Percentiles rank a stretch among this genome's conserved stretches.
Evolutionary conservation across 1,139 yeast species (phyloP).

Genomic region (Pichia cactophila): DNA sequence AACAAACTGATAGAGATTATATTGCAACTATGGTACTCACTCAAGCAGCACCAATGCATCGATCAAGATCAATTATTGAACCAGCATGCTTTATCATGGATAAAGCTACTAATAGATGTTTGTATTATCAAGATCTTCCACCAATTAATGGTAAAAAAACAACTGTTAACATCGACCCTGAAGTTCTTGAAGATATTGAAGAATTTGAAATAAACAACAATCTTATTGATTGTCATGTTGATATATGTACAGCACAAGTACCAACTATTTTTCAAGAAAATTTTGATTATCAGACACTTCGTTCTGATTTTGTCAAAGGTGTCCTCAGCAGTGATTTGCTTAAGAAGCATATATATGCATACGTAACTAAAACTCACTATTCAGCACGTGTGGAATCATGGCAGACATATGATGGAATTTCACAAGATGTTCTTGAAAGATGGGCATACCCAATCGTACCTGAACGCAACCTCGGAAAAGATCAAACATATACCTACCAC

Average conservation of each 20-base stretch:
- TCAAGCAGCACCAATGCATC: constrained; percentile 78
- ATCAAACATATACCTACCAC: constrained; percentile 70
- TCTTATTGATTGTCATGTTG: constrained; percentile 91
- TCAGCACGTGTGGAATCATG: constrained; percentile 93
- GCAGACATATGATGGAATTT: constrained; percentile 85
- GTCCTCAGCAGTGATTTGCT: constrained; percentile 84
- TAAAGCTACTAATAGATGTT: constrained; percentile 62
- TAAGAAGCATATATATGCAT: constrained; percentile 86
- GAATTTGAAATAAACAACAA: constrained; percentile 81
- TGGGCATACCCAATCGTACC: constrained; percentile 92
- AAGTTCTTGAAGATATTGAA: constrained; percentile 69
- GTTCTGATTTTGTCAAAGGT: constrained; percentile 86
- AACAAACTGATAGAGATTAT: constrained; percentile 73
- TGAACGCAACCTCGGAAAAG: constrained; percentile 66
- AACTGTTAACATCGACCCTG: constrained; percentile 70
- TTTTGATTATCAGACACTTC: constrained; percentile 81
- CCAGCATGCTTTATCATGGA: constrained; percentile 84
- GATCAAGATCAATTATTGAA: constrained; percentile 69
- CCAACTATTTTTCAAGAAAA: constrained; percentile 95
- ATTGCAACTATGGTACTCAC: constrained; percentile 91
- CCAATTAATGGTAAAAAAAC: constrained; percentile 42
- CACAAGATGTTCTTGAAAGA: constrained; percentile 85
- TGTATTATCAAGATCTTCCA: constrained; percentile 74
- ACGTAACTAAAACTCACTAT: constrained; percentile 65
- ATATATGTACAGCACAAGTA: constrained; percentile 89